Evolutionary conservation across 345 rosid species (phyloP), one percentile per base, ranked within the genome.

Genomic region (Carallia brachiata): DNA sequence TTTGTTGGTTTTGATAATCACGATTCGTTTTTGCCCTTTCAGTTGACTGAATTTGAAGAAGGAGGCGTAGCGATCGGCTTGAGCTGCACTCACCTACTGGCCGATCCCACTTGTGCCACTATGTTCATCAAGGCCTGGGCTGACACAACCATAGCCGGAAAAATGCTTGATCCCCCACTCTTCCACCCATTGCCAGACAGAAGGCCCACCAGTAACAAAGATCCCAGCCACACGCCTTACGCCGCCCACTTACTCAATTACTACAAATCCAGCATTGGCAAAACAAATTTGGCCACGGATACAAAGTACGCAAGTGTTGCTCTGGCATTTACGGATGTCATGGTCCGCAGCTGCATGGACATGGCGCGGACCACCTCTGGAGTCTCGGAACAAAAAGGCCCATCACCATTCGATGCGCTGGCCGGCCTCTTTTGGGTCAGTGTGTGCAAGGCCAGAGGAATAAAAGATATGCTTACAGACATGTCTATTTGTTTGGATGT

Each of bases 121-220:
- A 79, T 73, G 81, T 82, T 89, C 75, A 32, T 89, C 52, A 82
- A 86, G 73, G 85, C 94, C n/a, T 92, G 96, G 97, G 88, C 92
- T 1, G 88, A 87, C 69, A 71, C 64, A 7, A 82, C 93, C 68
- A 57, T 83, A 0, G n/a, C 73, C 10, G 71, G 80, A 27, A 69
- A 59, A 63, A 77, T 80, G 75, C 40, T 32, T 50, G 16, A 56
- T 72, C 94, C 94, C 5, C 94, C 90, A 12, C 17, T 76, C 17
- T 84, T 83, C 72, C 87, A 77, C 57, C 64, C 79, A 0, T 65
- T 89, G 52, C 96, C 90, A 0, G 67, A 75, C 1, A 77, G 78
- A 15, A 65, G 71, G 36, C 73, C 7, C 13, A 3, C 74, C 8
- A 34, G 34, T 53, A 62, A 74, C 66, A 37, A 7, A 12, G 40